Evolutionary conservation across 2,329 filamentous ascomycete genomes (phyloP), one percentile per base, ranked within the genome.

Genomic region (Sporothrix mexicana): DNA sequence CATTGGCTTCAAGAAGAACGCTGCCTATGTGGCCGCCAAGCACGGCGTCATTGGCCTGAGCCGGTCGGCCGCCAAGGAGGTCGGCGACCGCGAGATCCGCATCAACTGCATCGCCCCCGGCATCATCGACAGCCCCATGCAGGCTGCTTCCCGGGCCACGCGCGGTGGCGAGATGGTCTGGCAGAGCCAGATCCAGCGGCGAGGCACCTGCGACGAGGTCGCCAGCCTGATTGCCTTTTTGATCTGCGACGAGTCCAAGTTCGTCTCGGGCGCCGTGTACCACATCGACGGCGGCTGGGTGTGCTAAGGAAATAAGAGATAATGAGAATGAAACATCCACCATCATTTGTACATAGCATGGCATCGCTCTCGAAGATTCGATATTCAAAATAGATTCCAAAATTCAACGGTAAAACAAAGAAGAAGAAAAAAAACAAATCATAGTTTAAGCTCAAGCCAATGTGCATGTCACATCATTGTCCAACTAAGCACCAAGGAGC

Each of bases 41-140:
- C 72, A 75, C n/a, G 76, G 72, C 20, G 74, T 77, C 25, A 74
- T 76, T n/a, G 74, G 75, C 3, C 36, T 77, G 55, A 74, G 73
- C 59, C 61, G 72, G 15, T 69, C 72, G 9, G 73, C 74, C 1
- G 76, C 76, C 1, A 64, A 71, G 69, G 67, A 70, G 62, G 57
- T 73, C 6, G 68, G 68, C 43, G 68, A 70, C 20, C 68, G 68
- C 2, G 68, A 61, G 55, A 84, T 93, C n/a, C 81, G 79, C 20
- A 74, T 75, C n/a, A 78, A 79, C 69, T 75, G 75, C 12, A 74
- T 80, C 36, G 77, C 76, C 0, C 79, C 79, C 0, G 79, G 78
- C 25, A 78, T 84, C 74, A 88, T 82, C 76, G 81, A 81, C 10
- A 84, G 80, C 5, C 86, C 88, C 51, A 81, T 88, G 80, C 68